These are phyloP conservation scores for Diaporthe nobilis DNA, from an alignment of 2,329 filamentous ascomycete species.

Conservation along the genomic window DNA sequence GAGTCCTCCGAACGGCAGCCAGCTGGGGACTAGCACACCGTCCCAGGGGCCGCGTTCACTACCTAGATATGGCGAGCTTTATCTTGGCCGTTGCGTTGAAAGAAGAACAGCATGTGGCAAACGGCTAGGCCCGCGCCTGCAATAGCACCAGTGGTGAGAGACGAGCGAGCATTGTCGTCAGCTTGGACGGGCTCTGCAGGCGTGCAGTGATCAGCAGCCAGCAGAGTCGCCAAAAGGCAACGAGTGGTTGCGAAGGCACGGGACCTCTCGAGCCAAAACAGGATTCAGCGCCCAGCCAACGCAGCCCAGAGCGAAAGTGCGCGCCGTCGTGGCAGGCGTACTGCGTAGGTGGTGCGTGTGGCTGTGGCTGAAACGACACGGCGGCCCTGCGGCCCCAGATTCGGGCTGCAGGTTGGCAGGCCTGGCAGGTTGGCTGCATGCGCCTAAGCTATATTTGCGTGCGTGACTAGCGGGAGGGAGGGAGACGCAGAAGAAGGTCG, in stretches of 20 bases:
- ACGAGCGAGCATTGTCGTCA: constrained; percentile 13
- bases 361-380: constrained; percentile 32
- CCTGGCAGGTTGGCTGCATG: constrained; percentile 19
- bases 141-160: not conserved
- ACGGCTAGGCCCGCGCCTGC: constrained; percentile 1
- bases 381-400: constrained; percentile 13
- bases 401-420: constrained; percentile 24
- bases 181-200: not conserved
- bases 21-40: not conserved
- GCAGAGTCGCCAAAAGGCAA: constrained; percentile 7
- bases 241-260: constrained; percentile 18
- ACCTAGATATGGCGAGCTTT: not conserved
- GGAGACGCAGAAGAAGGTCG: constrained; percentile 9
- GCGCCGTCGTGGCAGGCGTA: constrained; percentile 24
- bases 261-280: constrained; percentile 1
- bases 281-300: constrained; percentile 4
- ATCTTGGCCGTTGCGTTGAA: constrained; percentile 12
- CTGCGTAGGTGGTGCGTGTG: not conserved
- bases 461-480: constrained; percentile 3
- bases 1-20: constrained; percentile 25
- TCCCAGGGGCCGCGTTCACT: not conserved
- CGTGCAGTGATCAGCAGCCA: constrained; percentile 25
- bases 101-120: constrained; percentile 8
- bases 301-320: not conserved
- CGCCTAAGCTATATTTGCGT: constrained; percentile 25